phyloP scores from a whole-genome alignment of 768 basidiomycete species.

The Podaxis sp. region DNA sequence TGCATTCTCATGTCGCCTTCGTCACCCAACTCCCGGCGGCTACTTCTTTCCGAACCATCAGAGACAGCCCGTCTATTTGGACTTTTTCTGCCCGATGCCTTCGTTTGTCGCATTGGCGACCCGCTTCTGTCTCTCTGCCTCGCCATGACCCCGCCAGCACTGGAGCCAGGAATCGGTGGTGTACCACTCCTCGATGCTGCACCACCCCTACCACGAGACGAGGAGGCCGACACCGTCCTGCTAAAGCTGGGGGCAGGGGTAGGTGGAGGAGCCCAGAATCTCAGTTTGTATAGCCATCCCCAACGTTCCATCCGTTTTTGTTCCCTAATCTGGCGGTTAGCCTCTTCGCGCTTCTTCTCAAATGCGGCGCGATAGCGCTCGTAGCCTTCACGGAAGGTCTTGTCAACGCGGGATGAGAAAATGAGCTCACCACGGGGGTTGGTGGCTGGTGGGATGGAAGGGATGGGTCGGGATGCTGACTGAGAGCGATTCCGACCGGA shows the following conservation, averaged over 20 bases:
- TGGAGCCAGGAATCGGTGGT: conserved; percentile 25
- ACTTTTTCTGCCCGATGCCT: conserved; percentile 1
- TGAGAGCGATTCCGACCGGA: conserved; percentile 31
- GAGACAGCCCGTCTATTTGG: conserved; percentile 10
- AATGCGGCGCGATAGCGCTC: conserved; percentile 89
- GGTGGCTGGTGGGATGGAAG: conserved; percentile 83
- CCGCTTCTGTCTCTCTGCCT: conserved; percentile 28
- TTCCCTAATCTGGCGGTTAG: conserved; percentile 33
- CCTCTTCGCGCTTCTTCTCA: conserved; percentile 73
- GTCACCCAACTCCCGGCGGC: conserved; percentile 6
- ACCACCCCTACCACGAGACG: conserved; percentile 24
- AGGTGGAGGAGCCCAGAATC: conserved; percentile 23
- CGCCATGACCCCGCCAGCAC: conserved; percentile 25
- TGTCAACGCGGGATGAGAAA: conserved; percentile 86
- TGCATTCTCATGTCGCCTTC: conserved; percentile 21
- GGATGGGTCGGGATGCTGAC: conserved; percentile 52
- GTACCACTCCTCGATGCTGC: conserved; percentile 33
- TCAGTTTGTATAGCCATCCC: conserved; percentile 23
- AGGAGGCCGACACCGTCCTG: conserved; percentile 24
- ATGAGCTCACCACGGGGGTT: conserved; percentile 97
- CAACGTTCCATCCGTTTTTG: conserved; percentile 29
- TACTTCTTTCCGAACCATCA: conserved; percentile 7
- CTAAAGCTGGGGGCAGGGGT: conserved; percentile 14
- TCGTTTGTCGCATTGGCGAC: conserved; percentile 18
- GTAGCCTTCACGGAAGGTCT: conserved; percentile 83